Conservation (phyloP, 2,329 filamentous ascomycete species). For the Aspergillus terreus region DNA sequence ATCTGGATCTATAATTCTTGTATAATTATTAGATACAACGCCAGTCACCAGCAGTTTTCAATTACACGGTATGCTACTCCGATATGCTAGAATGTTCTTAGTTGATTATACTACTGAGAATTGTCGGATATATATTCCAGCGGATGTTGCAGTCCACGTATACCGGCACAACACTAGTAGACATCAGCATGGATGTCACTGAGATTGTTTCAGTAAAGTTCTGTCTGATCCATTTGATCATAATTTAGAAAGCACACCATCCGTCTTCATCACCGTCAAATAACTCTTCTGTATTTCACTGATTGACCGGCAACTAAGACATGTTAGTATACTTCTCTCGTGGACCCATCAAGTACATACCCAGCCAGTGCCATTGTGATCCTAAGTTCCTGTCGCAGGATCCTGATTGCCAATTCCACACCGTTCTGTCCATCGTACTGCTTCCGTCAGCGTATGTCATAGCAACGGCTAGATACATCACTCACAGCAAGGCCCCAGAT, state of each 20-base stretch:
- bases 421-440: constrained; percentile 33
- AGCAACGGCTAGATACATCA: constrained; percentile 6
- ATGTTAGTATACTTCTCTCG: constrained; percentile 3
- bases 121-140: too few relatives aligned
- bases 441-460: not conserved
- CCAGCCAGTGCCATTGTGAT: constrained; percentile 32
- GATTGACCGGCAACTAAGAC: constrained; percentile 23
- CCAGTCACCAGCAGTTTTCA: too few relatives aligned
- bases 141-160: too few relatives aligned
- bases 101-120: too few relatives aligned
- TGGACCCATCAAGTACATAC: constrained; percentile 13
- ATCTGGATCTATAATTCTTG: too few relatives aligned
- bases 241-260: constrained; percentile 16
- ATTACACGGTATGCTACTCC: too few relatives aligned
- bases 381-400: constrained; percentile 29
- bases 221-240: too few relatives aligned
- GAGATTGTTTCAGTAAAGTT: too few relatives aligned
- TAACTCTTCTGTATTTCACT: constrained; percentile 27
- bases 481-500: constrained; percentile 34
- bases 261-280: constrained; percentile 24
- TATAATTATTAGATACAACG: too few relatives aligned
- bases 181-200: too few relatives aligned
- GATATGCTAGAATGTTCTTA: too few relatives aligned
- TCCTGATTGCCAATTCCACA: constrained; percentile 31
- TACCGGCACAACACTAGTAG: too few relatives aligned